Evolutionary conservation across 345 rosid species (phyloP), one percentile per base, ranked within the genome.

Genomic region (Moringa oleifera): DNA sequence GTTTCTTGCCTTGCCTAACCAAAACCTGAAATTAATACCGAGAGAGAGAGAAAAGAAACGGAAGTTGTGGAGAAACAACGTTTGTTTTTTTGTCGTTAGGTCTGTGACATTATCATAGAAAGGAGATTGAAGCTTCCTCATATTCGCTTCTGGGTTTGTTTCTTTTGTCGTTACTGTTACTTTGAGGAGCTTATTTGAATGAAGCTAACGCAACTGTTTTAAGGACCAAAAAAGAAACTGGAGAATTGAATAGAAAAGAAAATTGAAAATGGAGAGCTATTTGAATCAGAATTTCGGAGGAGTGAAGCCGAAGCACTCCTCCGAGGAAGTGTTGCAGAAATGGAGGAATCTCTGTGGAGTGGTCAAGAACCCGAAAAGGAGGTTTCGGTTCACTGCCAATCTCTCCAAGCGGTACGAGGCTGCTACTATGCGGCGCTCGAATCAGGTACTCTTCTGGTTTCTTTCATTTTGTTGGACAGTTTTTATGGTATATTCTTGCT

Each of bases 341-440:
- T 84, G 90, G 90, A 78, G 90, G 70, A 71, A 76, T 13, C 49
- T 74, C 0, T 83, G 88, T 17, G 85, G 85, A 1, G 60, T 83
- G 7, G 95, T 87, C 54, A 87, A 87, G 80, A 87, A 87, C 60
- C 95, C 83, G 6, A 87, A 85, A 55, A 72, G 90, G 18, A 61
- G 95, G 55, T 84, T 84, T 62, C 90, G 90, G 4, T 83, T 81
- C 76, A 81, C 87, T 0, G 87, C 90, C 52, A 87, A 87, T 55
- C 83, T 87, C 59, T 65, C 86, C 75, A 87, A 87, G 75, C 84
- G 94, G 20, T 11, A 31, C 24, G 90, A 87, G 71, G 94, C 88
- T 51, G 90, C 85, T 51, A 85, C 78, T 10, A 87, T 87, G 90
- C 88, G 94, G 7, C 70, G 68, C 12, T 75, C 84, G 81, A 81